These are phyloP conservation scores for Coemansia reversa DNA, from an alignment of 192 early-diverging fungal genomes.

Conservation along the genomic window DNA sequence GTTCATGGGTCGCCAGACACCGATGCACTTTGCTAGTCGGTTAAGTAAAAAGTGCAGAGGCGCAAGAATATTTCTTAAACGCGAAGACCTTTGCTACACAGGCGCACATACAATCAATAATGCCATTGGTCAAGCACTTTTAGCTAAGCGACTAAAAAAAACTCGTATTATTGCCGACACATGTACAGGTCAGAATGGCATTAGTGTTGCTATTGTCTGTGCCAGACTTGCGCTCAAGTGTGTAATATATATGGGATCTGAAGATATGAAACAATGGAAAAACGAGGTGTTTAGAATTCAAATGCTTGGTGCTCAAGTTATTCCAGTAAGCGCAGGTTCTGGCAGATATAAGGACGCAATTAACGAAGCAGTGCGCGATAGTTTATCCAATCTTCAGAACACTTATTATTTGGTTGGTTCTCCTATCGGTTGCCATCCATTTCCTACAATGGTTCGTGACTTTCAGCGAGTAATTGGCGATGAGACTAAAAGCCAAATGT, in stretches of 20 bases:
- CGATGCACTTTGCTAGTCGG: conserved; percentile 83
- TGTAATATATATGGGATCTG: conserved; percentile 96
- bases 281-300: conserved; percentile 96
- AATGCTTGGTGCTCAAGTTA: conserved; percentile 88
- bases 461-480: conserved; percentile 97
- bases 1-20: conserved; percentile 90
- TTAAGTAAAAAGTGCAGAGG: conserved; percentile 77
- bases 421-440: conserved; percentile 95
- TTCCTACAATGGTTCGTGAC: conserved; percentile 94
- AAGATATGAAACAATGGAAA: conserved; percentile 90
- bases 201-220: conserved; percentile 96
- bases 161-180: conserved; percentile 98
- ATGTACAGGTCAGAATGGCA: conserved; percentile 97
- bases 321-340: conserved; percentile 76
- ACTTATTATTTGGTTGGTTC: conserved; percentile 98
- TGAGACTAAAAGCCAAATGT: conserved; percentile 85
- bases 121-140: conserved; percentile 88
- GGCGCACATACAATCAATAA: conserved; percentile 99
- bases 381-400: conserved; percentile 91
- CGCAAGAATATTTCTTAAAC: conserved; percentile 95
- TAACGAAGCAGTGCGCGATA: conserved; percentile 98
- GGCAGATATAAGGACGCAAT: conserved; percentile 96
- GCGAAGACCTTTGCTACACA: conserved; percentile 98
- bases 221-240: conserved; percentile 98
- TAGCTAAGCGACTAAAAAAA: conserved; percentile 95